These are phyloP conservation scores for Petasospora rhodanensis DNA, from an alignment of 1,139 yeast genomes.

Conservation along the genomic window DNA sequence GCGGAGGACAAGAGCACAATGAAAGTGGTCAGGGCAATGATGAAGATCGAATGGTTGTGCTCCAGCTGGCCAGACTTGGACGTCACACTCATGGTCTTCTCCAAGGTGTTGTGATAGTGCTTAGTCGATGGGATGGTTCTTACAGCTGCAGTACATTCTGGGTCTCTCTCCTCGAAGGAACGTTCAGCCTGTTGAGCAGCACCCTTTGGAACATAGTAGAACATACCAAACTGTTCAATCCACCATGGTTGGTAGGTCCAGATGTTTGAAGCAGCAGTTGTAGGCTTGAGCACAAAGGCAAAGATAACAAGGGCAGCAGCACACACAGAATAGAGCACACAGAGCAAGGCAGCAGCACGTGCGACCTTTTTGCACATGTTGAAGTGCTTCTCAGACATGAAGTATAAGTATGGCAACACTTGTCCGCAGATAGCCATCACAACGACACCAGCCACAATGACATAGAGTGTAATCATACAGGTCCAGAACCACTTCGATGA, in stretches of 20 bases:
- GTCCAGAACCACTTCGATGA: slow-evolving; percentile 50
- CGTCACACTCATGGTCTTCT: slow-evolving; percentile 29
- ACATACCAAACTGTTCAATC: slow-evolving; percentile 59
- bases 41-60: slow-evolving; percentile 44
- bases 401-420: slow-evolving; percentile 58
- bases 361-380: slow-evolving; percentile 52
- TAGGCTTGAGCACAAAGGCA: slow-evolving; percentile 56
- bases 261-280: slow-evolving; percentile 47
- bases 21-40: slow-evolving; percentile 48
- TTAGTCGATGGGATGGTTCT: slow-evolving; percentile 38
- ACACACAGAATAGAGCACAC: slow-evolving; percentile 54
- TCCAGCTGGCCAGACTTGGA: slow-evolving; percentile 32
- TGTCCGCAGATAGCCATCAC: slow-evolving; percentile 68
- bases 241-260: slow-evolving; percentile 75
- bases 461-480: slow-evolving; percentile 48
- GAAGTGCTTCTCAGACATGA: slow-evolving; percentile 42
- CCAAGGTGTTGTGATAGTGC: slow-evolving; percentile 34
- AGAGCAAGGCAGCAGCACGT: slow-evolving; percentile 52
- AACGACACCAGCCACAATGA: slow-evolving; percentile 52
- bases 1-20: slow-evolving; percentile 53
- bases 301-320: slow-evolving; percentile 46
- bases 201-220: slow-evolving; percentile 49
- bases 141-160: slow-evolving; percentile 41
- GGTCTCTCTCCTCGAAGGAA: slow-evolving; percentile 49
- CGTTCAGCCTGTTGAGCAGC: slow-evolving; percentile 48